These are phyloP conservation scores for Venturia aucupariae DNA, from an alignment of 2,329 filamentous ascomycete genomes.

Conservation along the genomic window DNA sequence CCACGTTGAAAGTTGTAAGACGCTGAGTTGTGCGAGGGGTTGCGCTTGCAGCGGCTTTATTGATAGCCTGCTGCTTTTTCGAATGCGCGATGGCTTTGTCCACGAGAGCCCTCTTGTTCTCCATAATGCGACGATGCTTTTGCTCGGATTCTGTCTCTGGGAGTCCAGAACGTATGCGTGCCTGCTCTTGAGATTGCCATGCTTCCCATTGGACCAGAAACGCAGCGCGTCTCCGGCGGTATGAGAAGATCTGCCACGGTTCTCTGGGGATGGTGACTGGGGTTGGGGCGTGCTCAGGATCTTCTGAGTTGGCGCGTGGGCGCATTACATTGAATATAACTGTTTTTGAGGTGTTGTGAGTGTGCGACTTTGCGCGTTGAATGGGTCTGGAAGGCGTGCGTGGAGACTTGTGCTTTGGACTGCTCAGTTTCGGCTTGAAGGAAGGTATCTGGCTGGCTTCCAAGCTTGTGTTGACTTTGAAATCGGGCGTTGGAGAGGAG, in stretches of 20 bases:
- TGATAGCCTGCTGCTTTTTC: background rate
- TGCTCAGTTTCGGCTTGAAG: background rate
- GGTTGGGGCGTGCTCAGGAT: background rate
- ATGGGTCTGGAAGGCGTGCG: background rate
- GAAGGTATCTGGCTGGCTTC: background rate
- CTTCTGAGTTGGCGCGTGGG: background rate
- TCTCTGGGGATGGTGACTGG: background rate
- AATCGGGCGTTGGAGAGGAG: background rate
- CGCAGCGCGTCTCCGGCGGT: background rate
- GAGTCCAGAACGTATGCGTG: background rate
- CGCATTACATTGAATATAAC: background rate
- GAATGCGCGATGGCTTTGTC: background rate
- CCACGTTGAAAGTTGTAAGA: background rate
- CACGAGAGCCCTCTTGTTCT: background rate
- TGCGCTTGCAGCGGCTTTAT: background rate
- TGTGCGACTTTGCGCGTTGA: background rate
- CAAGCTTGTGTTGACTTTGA: background rate
- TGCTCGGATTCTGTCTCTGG: background rate
- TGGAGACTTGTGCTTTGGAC: background rate
- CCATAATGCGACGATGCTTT: background rate
- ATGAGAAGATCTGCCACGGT: background rate
- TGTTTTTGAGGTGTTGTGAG: background rate
- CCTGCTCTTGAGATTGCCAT: background rate
- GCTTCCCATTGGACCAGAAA: background rate
- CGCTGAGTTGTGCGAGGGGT: background rate